Evolutionary conservation across 495 filamentous ascomycete species (phyloP).

Genomic region (Penicillium cosmopolitanum): DNA sequence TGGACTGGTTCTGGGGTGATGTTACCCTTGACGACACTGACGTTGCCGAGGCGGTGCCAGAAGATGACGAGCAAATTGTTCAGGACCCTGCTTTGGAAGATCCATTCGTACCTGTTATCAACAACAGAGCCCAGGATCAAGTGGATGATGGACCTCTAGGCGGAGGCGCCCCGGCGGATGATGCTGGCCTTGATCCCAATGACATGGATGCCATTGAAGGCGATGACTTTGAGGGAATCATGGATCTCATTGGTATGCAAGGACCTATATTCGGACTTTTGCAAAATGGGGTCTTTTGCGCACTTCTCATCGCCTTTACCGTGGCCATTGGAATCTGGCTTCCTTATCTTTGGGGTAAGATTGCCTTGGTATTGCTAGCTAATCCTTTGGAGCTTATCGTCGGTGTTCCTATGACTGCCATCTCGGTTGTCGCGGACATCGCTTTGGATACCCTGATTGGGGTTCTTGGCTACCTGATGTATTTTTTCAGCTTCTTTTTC

Average conservation of each 20-base stretch:
- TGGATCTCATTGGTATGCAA: slow-evolving; percentile 96
- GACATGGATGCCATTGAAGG: slow-evolving; percentile 69
- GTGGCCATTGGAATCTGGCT: slow-evolving; percentile 84
- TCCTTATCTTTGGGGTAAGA: slow-evolving; percentile 87
- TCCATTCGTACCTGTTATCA: slow-evolving; percentile 63
- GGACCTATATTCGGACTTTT: slow-evolving; percentile 86
- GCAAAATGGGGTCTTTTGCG: slow-evolving; percentile 93
- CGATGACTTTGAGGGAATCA: slow-evolving; percentile 96
- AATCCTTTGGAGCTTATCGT: slow-evolving; percentile 72
- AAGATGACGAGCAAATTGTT: slow-evolving; percentile 62
- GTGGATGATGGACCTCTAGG: slow-evolving; percentile 25
- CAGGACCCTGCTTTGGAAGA: slow-evolving; percentile 61
- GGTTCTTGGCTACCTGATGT: slow-evolving; percentile 58
- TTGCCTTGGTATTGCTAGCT: slow-evolving; percentile 75
- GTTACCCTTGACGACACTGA: slow-evolving; percentile 39
- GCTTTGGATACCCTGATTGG: slow-evolving; percentile 64
- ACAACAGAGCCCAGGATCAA: slow-evolving; percentile 27
- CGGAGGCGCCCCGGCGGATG: slow-evolving; percentile 29
- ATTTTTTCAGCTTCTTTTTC: slow-evolving; percentile 50
- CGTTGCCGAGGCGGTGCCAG: slow-evolving; percentile 32
- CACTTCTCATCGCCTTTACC: slow-evolving; percentile 83
- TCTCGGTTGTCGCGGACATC: slow-evolving; percentile 74
- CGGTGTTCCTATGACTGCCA: slow-evolving; percentile 68
- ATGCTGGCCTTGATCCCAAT: slow-evolving; percentile 60
- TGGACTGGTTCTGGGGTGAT: slow-evolving; percentile 70